These are phyloP conservation scores for Brassica rapa DNA, from an alignment of 345 rosid genomes.

Conservation along the genomic window DNA sequence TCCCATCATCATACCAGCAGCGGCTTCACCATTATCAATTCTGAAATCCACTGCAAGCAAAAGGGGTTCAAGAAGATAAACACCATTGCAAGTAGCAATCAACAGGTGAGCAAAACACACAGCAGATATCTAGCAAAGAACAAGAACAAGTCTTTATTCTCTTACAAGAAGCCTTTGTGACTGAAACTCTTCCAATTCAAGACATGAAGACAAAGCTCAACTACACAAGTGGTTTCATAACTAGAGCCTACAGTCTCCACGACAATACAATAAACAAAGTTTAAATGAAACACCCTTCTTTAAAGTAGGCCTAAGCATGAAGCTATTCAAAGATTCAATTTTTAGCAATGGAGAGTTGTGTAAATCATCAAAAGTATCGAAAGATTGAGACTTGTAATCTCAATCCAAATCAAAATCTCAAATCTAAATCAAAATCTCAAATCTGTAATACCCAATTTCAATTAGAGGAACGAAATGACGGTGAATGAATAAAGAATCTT, in stretches of 20 bases:
- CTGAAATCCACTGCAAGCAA: constrained; percentile 74
- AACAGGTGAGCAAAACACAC: not conserved
- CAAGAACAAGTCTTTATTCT: not conserved
- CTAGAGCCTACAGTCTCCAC: not conserved
- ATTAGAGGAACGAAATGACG: not conserved
- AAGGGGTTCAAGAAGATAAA: not conserved
- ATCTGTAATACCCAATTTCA: not conserved
- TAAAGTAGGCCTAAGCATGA: not conserved
- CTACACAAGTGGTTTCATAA: constrained; percentile 20
- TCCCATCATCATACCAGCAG: constrained; percentile 50
- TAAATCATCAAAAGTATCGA: constrained; percentile 13
- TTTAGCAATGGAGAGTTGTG: constrained; percentile 3
- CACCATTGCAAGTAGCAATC: not conserved
- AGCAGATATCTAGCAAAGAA: constrained; percentile 8
- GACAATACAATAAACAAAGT: constrained; percentile 6
- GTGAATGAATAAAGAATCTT: constrained; percentile 26
- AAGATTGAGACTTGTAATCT: not conserved
- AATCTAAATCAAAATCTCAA: constrained; percentile 14
- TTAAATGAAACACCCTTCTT: not conserved
- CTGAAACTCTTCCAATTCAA: not conserved
- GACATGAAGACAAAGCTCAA: constrained; percentile 20
- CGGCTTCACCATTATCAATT: constrained; percentile 55
- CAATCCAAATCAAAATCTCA: constrained; percentile 8
- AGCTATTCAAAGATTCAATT: not conserved
- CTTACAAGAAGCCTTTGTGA: constrained; percentile 8